Evolutionary conservation across 371 early-diverging fungal genomes (phyloP).

Genomic region (Rhizopus microsporus): DNA sequence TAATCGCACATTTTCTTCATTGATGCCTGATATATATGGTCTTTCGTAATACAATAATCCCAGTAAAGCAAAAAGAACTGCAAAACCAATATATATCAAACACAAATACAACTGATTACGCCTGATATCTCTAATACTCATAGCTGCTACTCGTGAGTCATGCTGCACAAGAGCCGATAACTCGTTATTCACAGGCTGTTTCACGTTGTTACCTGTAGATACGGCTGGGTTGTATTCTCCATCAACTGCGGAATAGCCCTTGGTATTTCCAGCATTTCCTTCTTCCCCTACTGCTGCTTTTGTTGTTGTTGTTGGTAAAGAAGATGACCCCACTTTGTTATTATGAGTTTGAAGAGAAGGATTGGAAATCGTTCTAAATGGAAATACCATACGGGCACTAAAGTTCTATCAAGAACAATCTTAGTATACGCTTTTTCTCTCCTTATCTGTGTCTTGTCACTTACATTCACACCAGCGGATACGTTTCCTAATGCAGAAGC

Average conservation of each 20-base stretch:
- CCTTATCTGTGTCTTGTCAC: slow-evolving; percentile 15
- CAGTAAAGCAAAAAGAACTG: no score
- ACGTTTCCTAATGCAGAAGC: slow-evolving; percentile 35
- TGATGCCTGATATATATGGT: no score
- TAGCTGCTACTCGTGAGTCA: no score
- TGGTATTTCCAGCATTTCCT: no score
- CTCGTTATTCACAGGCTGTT: no score
- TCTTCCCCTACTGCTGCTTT: not conserved
- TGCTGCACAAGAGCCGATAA: no score
- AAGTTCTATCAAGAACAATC: slow-evolving; percentile 15
- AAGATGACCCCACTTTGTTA: not conserved
- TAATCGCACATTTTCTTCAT: slow-evolving; percentile 11
- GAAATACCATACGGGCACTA: slow-evolving; percentile 24
- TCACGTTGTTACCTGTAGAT: no score
- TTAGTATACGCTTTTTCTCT: slow-evolving; percentile 9
- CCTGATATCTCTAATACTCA: no score
- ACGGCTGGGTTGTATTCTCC: not conserved
- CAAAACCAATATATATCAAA: no score
- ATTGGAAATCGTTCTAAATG: slow-evolving; percentile 14
- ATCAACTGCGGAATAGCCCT: not conserved
- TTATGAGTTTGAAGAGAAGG: slow-evolving; percentile 2
- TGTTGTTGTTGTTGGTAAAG: no score
- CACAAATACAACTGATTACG: no score
- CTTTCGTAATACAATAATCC: no score
- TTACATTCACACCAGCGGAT: slow-evolving; percentile 42